Percentiles rank a stretch among this genome's conserved stretches.
These are phyloP conservation scores for Alnus glutinosa DNA, from an alignment of 306 rosid species.

Conservation along the genomic window DNA sequence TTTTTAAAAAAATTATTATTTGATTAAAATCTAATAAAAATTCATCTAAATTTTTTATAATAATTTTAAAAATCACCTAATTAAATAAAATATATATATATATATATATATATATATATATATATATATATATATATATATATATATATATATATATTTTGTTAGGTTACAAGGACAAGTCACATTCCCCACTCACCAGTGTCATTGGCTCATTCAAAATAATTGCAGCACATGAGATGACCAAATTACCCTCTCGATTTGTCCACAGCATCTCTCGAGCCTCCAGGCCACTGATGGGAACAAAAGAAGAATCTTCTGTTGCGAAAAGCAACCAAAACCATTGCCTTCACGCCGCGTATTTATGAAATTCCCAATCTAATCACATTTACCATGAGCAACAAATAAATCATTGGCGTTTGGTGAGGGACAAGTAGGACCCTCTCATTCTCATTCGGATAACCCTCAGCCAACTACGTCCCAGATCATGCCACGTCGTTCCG, in stretches of 20 bases:
- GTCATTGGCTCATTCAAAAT: neutral
- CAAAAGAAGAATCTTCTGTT: slow-evolving; percentile 8
- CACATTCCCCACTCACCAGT: neutral
- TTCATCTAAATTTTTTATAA: too few species aligned
- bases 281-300: too few species aligned
- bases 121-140: too few species aligned
- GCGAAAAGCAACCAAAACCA: slow-evolving; percentile 12
- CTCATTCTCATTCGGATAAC: slow-evolving; percentile 33
- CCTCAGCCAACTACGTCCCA: neutral
- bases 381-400: neutral
- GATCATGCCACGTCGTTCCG: slow-evolving; percentile 31
- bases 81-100: too few species aligned
- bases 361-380: neutral
- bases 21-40: too few species aligned
- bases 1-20: too few species aligned
- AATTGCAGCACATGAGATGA: neutral
- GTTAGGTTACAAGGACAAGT: too few species aligned
- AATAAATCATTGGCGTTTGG: neutral
- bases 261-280: too few species aligned
- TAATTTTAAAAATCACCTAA: too few species aligned
- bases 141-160: too few species aligned
- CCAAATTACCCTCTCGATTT: slow-evolving; percentile 12
- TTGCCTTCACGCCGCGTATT: slow-evolving; percentile 55
- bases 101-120: too few species aligned
- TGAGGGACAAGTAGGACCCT: slow-evolving; percentile 35